Evolutionary conservation across 768 basidiomycete species (phyloP).

Genomic region (Sarcodon sp.): DNA sequence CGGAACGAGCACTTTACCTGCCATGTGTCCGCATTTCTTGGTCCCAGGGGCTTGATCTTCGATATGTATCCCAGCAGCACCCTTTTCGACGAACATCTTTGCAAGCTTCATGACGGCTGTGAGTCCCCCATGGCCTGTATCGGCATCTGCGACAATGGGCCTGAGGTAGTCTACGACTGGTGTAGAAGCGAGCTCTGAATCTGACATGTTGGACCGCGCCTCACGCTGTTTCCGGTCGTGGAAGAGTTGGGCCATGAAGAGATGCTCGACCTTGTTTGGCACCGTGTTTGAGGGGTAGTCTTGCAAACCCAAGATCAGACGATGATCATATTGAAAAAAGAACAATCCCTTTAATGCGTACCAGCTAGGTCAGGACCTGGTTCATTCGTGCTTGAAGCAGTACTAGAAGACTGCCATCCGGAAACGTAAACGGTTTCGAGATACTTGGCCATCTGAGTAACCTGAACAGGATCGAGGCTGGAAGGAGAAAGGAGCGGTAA

Average conservation of each 20-base stretch:
- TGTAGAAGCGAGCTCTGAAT: slow-evolving; percentile 56
- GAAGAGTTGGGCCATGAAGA: slow-evolving; percentile 97
- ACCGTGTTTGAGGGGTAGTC: slow-evolving; percentile 99
- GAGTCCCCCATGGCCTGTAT: slow-evolving; percentile 95
- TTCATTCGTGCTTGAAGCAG: slow-evolving; percentile 88
- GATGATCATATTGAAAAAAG: neutral
- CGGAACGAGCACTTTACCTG: slow-evolving; percentile 92
- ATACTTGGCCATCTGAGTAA: slow-evolving; percentile 98
- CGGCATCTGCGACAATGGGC: slow-evolving; percentile 92
- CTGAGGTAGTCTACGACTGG: slow-evolving; percentile 82
- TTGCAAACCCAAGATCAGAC: slow-evolving; percentile 13
- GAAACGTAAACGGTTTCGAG: slow-evolving; percentile 99
- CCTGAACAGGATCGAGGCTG: slow-evolving; percentile 94
- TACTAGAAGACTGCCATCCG: slow-evolving; percentile 91
- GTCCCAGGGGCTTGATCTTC: slow-evolving; percentile 98
- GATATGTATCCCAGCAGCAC: slow-evolving; percentile 94
- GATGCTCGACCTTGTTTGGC: slow-evolving; percentile 95
- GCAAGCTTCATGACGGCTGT: slow-evolving; percentile 99
- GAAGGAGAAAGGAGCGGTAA: neutral
- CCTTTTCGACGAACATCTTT: slow-evolving; percentile 98
- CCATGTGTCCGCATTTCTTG: slow-evolving; percentile 95
- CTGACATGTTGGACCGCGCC: slow-evolving; percentile 55
- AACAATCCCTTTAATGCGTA: slow-evolving; percentile 17
- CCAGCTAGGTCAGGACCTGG: slow-evolving; percentile 98
- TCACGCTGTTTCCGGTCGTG: slow-evolving; percentile 97